A percentile compares a stretch with the other conserved stretches of the same genome.
These are phyloP conservation scores for Lactarius sp. DNA, from an alignment of 768 basidiomycete genomes.

Conservation along the genomic window DNA sequence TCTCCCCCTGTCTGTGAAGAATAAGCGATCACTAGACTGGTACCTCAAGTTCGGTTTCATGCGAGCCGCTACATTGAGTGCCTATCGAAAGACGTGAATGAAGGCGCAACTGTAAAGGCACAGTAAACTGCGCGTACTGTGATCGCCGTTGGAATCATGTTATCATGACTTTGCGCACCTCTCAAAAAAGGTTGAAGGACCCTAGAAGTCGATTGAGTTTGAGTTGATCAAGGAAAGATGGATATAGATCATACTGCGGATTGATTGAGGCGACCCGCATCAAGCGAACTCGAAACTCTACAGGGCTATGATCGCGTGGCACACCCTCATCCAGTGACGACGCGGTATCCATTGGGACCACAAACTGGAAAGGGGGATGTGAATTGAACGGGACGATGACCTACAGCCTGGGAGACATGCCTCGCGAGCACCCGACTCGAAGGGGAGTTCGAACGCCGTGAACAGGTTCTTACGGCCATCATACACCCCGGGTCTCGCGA, in stretches of 20 bases:
- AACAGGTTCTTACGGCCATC: slow-evolving; percentile 80
- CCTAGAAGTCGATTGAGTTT: slow-evolving; percentile 34
- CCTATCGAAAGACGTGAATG: slow-evolving; percentile 36
- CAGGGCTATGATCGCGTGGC: too few relatives aligned
- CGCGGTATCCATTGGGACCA: slow-evolving; percentile 44
- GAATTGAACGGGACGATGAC: slow-evolving; percentile 4
- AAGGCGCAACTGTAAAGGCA: neutral
- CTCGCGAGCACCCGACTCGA: slow-evolving; percentile 46
- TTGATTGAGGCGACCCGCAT: slow-evolving; percentile 72
- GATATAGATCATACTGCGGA: slow-evolving; percentile 58
- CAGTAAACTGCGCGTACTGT: slow-evolving; percentile 39
- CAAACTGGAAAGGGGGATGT: slow-evolving; percentile 43
- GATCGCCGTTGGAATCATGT: slow-evolving; percentile 59
- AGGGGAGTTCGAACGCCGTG: slow-evolving; percentile 53
- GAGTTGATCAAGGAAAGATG: slow-evolving; percentile 27
- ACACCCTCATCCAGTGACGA: slow-evolving; percentile 9
- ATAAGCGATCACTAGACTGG: slow-evolving; percentile 59
- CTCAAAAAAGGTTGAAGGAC: slow-evolving; percentile 57
- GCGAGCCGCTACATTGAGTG: slow-evolving; percentile 67
- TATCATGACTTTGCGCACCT: slow-evolving; percentile 65
- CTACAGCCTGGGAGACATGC: slow-evolving; percentile 33
- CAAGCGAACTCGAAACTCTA: slow-evolving; percentile 57
- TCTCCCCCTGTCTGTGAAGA: slow-evolving; percentile 57
- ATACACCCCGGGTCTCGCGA: slow-evolving; percentile 69
- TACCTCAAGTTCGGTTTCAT: slow-evolving; percentile 68